Evolutionary conservation across 345 rosid genomes (phyloP).

Genomic region (Gossypium australe): DNA sequence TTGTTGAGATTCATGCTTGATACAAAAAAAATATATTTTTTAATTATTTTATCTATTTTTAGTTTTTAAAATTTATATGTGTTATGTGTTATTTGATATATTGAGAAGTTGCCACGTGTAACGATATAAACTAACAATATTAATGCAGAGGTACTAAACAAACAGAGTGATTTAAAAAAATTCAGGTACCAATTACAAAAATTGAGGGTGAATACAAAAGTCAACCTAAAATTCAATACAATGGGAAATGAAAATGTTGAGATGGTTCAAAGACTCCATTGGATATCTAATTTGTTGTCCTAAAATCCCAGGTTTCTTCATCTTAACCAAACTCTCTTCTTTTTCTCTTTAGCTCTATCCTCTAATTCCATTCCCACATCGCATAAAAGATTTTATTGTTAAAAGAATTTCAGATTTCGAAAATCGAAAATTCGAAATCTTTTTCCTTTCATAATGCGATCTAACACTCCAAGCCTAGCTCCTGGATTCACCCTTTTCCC

Average conservation of each 20-base stretch:
- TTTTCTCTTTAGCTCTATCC: neutral
- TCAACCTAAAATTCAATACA: neutral
- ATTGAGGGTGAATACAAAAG: neutral
- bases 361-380: neutral
- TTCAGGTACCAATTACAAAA: neutral
- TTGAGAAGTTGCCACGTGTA: too few relatives aligned
- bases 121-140: too few relatives aligned
- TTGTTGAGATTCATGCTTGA: too few relatives aligned
- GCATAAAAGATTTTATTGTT: neutral
- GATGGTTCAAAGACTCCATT: neutral
- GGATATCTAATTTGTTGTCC: neutral
- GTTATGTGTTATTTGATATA: accelerated
- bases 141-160: too few relatives aligned
- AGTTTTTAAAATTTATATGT: too few relatives aligned
- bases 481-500: conserved; percentile 57
- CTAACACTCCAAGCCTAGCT: conserved; percentile 30
- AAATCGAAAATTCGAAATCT: neutral
- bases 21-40: too few relatives aligned
- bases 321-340: neutral
- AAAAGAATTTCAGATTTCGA: neutral
- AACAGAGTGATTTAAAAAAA: too few relatives aligned
- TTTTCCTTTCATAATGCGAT: conserved; percentile 28
- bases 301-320: conserved; percentile 7
- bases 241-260: neutral
- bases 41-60: too few relatives aligned